Conservation (phyloP, 2,329 filamentous ascomycete species). For the Pseudopithomyces maydicus region DNA sequence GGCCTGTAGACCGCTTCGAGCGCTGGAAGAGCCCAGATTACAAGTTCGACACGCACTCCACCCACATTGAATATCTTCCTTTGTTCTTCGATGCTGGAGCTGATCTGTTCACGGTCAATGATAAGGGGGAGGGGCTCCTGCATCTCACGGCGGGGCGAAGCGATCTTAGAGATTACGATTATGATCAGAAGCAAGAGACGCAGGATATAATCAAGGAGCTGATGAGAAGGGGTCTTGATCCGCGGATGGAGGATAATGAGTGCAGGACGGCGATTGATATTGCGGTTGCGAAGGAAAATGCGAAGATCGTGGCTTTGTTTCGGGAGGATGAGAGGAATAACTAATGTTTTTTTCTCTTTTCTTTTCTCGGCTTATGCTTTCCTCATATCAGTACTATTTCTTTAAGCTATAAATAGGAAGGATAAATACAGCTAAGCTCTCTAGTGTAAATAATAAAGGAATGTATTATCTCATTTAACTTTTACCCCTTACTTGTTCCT, state of each 20-base stretch:
- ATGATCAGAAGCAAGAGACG: neutral
- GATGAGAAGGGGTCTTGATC: neutral
- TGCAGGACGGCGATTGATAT: neutral
- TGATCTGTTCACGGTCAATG: neutral
- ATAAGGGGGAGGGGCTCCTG: neutral
- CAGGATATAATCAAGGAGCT: neutral
- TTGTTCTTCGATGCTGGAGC: neutral
- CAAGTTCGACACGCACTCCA: too few species aligned
- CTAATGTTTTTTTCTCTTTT: too few species aligned
- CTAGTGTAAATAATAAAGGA: too few species aligned
- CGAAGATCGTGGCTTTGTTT: neutral
- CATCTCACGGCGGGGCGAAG: neutral
- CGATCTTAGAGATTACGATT: neutral
- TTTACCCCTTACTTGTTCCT: too few species aligned
- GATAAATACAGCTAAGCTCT: too few species aligned
- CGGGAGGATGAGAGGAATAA: neutral
- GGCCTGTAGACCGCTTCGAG: too few species aligned
- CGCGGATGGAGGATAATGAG: neutral
- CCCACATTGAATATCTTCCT: neutral
- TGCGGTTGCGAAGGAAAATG: neutral
- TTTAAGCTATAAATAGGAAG: too few species aligned
- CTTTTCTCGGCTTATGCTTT: too few species aligned
- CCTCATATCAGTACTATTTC: too few species aligned
- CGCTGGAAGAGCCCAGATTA: too few species aligned
- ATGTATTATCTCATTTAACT: too few species aligned